Evolutionary conservation across 1,139 yeast genomes (phyloP).

Genomic region (Hemisphaericaspora xylofermentans): DNA sequence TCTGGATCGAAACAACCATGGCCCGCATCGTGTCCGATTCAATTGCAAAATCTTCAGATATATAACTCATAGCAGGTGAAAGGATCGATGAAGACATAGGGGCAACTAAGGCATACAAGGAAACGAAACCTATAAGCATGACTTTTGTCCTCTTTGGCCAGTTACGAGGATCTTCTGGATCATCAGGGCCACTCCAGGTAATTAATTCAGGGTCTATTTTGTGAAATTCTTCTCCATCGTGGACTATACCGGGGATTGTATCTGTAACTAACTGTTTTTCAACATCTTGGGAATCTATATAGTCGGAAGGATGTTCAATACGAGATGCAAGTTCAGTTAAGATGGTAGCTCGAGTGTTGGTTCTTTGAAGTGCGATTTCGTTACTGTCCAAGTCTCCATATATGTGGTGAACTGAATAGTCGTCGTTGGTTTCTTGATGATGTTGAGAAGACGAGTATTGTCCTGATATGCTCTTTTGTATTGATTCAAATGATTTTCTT

Average conservation of each 20-base stretch:
- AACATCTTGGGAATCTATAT: constrained; percentile 7
- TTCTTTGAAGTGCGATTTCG: constrained; percentile 34
- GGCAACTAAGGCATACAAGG: constrained; percentile 43
- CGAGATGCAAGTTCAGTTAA: constrained; percentile 34
- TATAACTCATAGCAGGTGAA: constrained; percentile 42
- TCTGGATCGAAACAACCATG: constrained; percentile 45
- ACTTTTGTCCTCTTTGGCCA: constrained; percentile 33
- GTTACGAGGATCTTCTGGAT: constrained; percentile 42
- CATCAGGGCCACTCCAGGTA: constrained; percentile 39
- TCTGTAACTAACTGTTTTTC: constrained; percentile 12
- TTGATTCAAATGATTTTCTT: constrained; percentile 16
- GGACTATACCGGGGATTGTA: constrained; percentile 28
- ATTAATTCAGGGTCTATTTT: constrained; percentile 44
- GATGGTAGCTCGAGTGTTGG: constrained; percentile 38
- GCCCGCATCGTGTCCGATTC: constrained; percentile 27
- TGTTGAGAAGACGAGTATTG: constrained; percentile 7
- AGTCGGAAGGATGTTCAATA: constrained; percentile 10
- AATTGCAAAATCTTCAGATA: constrained; percentile 35
- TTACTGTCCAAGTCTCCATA: constrained; percentile 33
- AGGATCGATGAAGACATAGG: constrained; percentile 49
- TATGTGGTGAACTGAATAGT: constrained; percentile 32
- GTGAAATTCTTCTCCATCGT: constrained; percentile 39
- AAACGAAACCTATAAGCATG: constrained; percentile 33
- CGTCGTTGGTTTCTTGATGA: constrained; percentile 5
- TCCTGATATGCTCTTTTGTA: constrained; percentile 15